A percentile compares a stretch with the other conserved stretches of the same genome.
Conservation (phyloP, 371 early-diverging fungal species). For the Cokeromyces recurvatus region DNA sequence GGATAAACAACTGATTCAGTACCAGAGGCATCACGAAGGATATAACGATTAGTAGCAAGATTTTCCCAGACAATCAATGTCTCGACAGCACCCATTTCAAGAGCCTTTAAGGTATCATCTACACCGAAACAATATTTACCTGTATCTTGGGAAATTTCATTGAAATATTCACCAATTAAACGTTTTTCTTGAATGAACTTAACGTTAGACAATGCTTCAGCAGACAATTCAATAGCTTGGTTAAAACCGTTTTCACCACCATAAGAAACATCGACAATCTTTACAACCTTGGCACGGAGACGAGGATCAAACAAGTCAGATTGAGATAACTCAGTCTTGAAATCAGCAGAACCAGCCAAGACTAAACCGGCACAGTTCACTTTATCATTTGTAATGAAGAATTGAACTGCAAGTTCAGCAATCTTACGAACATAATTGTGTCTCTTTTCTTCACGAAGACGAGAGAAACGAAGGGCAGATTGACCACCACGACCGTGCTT, state of each 20-base stretch:
- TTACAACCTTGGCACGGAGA: conserved; percentile 86
- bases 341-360: conserved; percentile 97
- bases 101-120: conserved; percentile 95
- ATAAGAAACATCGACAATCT: conserved; percentile 97
- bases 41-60: conserved; percentile 74
- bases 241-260: conserved; percentile 99
- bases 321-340: conserved; percentile 94
- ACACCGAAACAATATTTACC: conserved; percentile 98
- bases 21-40: conserved; percentile 71
- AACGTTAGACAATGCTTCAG: conserved; percentile 95
- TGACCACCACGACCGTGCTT: conserved; percentile 99
- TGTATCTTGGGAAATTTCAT: conserved; percentile 95
- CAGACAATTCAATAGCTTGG: conserved; percentile 95
- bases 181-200: conserved; percentile 99
- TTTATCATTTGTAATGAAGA: conserved; percentile 36
- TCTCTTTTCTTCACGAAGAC: conserved; percentile 98
- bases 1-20: conserved; percentile 70
- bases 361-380: conserved; percentile 91
- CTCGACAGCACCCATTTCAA: conserved; percentile 97
- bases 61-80: conserved; percentile 98
- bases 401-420: conserved; percentile 89
- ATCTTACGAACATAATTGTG: conserved; percentile 99
- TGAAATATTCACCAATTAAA: conserved; percentile 94
- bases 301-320: conserved; percentile 95
- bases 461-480: conserved; percentile 98